Evolutionary conservation across 1,284 basidiomycete species (phyloP).

Genomic region (Apiotrichum brassicae): DNA sequence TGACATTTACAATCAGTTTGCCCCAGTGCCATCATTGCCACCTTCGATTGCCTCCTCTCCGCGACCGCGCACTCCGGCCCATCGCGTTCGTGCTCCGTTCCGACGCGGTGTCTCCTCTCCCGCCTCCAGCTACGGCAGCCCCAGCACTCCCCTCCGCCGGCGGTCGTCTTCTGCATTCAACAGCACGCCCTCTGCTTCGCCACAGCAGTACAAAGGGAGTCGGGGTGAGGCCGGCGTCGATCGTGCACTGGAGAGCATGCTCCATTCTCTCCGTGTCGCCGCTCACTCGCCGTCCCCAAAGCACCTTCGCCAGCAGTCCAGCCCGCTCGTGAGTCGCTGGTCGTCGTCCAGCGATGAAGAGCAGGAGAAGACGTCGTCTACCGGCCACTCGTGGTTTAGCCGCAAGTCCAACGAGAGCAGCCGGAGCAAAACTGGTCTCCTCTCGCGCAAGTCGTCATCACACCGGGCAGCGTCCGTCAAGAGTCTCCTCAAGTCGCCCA

Average conservation of each 20-base stretch:
- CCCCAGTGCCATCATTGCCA: neutral
- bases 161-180: neutral
- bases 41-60: neutral
- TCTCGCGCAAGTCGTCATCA: neutral
- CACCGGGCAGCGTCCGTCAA: neutral
- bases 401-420: slow-evolving; percentile 3
- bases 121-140: neutral
- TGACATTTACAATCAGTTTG: neutral
- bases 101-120: neutral
- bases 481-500: neutral
- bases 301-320: neutral
- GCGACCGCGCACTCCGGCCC: neutral
- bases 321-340: slow-evolving; percentile 1
- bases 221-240: slow-evolving; percentile 4
- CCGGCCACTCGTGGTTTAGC: neutral
- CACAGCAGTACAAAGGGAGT: slow-evolving; percentile 4
- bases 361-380: neutral
- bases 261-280: slow-evolving; percentile 1
- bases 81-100: neutral
- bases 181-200: neutral
- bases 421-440: neutral
- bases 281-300: neutral
- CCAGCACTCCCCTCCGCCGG: neutral
- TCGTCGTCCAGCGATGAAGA: slow-evolving; percentile 1
- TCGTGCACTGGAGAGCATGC: slow-evolving; percentile 1